Evolutionary conservation across 176 grass and related monocot species (phyloP).

Genomic region (Eragrostis curvula): DNA sequence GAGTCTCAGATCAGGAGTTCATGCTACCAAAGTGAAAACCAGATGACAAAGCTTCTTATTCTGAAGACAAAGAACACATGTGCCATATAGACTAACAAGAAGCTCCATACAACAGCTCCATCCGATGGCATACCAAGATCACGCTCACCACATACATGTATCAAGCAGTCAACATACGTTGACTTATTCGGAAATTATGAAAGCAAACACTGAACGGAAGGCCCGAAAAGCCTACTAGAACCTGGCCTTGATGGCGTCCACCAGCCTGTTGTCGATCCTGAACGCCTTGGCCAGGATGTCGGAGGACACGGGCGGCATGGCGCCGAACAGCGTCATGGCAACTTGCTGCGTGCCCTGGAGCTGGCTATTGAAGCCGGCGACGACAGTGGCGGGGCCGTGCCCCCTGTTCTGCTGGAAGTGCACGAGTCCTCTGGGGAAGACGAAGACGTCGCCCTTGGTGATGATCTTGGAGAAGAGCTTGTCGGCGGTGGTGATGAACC

Average conservation of each 20-base stretch:
- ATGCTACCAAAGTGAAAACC: no score
- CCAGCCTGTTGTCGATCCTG: conserved; percentile 31
- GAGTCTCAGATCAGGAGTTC: no score
- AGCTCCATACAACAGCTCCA: no score
- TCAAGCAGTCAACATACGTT: no score
- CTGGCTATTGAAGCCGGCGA: conserved; percentile 40
- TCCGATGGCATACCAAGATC: no score
- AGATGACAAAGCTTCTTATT: no score
- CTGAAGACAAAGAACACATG: no score
- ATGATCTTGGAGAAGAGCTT: conserved; percentile 64
- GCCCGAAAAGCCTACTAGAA: background rate
- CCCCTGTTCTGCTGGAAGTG: conserved; percentile 91
- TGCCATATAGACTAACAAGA: no score
- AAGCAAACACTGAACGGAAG: background rate
- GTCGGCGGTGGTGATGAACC: conserved; percentile 79
- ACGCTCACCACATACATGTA: no score
- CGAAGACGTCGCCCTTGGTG: conserved; percentile 64
- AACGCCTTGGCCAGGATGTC: conserved; percentile 80
- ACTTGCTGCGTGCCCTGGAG: conserved; percentile 64
- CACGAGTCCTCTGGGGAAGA: conserved; percentile 71
- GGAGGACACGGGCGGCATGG: conserved; percentile 42
- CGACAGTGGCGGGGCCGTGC: conserved; percentile 30
- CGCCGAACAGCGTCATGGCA: conserved; percentile 58
- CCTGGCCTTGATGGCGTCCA: background rate
- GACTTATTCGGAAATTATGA: background rate